phyloP scores from a whole-genome alignment of 2,329 filamentous ascomycete species.

The Zarea fungicola region DNA sequence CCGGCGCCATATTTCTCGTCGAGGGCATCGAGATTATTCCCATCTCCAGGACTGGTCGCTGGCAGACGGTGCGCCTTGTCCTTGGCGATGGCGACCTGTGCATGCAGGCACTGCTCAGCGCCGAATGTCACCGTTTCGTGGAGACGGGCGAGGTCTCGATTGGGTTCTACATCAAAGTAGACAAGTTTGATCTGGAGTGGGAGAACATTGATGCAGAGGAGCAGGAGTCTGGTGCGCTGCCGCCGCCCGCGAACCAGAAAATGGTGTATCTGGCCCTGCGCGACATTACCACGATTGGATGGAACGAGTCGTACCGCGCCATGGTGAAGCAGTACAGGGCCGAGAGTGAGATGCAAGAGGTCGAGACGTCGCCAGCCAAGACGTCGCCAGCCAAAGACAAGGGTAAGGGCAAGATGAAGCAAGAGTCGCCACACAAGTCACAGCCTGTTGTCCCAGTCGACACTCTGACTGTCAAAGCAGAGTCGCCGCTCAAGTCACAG shows the following conservation, averaged over 20 bases:
- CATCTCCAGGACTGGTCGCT: constrained; percentile 30
- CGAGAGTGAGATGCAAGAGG: not conserved
- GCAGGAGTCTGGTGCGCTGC: constrained; percentile 8
- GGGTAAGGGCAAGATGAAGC: not conserved
- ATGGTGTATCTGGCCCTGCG: constrained; percentile 43
- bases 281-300: constrained; percentile 42
- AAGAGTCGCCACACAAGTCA: not conserved
- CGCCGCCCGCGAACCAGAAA: constrained; percentile 6
- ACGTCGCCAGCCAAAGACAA: not conserved
- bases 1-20: constrained; percentile 46
- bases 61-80: constrained; percentile 42
- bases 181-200: constrained; percentile 33
- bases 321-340: constrained; percentile 17
- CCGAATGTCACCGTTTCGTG: constrained; percentile 44
- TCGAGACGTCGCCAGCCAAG: not conserved
- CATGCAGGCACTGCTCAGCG: constrained; percentile 46
- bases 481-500: not conserved
- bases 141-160: constrained; percentile 39
- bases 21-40: constrained; percentile 37
- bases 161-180: constrained; percentile 46
- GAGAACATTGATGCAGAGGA: constrained; percentile 14
- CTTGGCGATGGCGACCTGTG: constrained; percentile 50
- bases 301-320: constrained; percentile 37
- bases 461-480: not conserved
- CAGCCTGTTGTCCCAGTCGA: too few species aligned